Evolutionary conservation across 768 basidiomycete species (phyloP).

Genomic region (Cystofilobasidium bisporidii): DNA sequence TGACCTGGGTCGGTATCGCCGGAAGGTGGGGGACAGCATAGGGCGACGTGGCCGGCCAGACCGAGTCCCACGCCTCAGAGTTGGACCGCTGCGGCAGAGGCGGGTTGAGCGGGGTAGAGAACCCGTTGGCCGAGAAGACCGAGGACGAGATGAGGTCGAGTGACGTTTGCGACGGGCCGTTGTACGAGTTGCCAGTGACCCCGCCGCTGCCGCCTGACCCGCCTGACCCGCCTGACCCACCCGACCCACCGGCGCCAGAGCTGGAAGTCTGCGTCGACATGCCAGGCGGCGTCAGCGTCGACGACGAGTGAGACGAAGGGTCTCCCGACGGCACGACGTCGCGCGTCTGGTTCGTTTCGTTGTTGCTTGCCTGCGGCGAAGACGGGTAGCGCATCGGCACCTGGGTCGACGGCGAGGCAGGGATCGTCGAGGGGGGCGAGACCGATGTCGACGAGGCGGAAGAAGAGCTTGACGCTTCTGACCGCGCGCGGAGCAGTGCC

Average conservation of each 20-base stretch:
- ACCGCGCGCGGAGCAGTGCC: neutral
- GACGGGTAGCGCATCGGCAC: neutral
- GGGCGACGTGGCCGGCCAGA: slow-evolving; percentile 27
- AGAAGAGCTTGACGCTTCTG: neutral
- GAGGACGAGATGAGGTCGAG: slow-evolving; percentile 16
- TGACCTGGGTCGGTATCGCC: neutral
- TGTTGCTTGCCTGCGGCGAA: neutral
- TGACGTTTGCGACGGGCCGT: neutral
- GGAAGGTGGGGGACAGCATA: slow-evolving; percentile 24
- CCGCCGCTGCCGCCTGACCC: neutral
- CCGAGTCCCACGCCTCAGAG: slow-evolving; percentile 27
- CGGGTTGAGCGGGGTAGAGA: slow-evolving; percentile 5
- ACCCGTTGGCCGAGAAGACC: slow-evolving; percentile 5
- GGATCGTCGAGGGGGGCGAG: neutral
- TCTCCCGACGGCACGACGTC: neutral
- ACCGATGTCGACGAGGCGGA: neutral
- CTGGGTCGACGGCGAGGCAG: neutral
- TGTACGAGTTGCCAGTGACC: neutral
- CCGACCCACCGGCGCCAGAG: neutral
- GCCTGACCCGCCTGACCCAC: neutral
- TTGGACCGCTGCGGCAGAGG: slow-evolving; percentile 9
- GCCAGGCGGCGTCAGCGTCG: neutral
- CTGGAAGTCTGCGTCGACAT: neutral
- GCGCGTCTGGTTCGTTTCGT: slow-evolving; percentile 3
- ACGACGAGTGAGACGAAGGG: neutral